phyloP scores from a whole-genome alignment of 305 asterid species.

The Solanum hybrid region DNA sequence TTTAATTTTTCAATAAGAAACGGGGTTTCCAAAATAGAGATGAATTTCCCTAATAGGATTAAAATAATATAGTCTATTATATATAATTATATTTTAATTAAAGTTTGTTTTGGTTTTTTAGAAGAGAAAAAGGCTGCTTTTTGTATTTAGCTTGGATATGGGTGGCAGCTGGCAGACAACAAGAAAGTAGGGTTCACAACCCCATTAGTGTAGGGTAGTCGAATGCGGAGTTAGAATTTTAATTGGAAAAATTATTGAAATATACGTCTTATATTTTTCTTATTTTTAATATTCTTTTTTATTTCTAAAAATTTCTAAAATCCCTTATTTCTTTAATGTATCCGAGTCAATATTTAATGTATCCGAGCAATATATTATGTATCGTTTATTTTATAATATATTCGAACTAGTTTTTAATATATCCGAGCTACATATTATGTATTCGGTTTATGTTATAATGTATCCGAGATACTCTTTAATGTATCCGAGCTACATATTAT shows the following conservation, averaged over 20 bases:
- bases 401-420: too few species aligned
- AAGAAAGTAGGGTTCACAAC: background rate
- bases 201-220: background rate
- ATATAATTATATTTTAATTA: background rate
- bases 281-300: rapidly evolving
- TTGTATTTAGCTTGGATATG: background rate
- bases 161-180: background rate
- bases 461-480: too few species aligned
- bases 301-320: too few species aligned
- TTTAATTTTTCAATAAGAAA: background rate
- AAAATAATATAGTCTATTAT: background rate
- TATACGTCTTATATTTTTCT: too few species aligned
- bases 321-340: too few species aligned
- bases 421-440: too few species aligned
- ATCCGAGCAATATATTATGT: too few species aligned
- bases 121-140: background rate
- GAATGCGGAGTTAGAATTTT: background rate
- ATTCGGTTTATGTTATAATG: too few species aligned
- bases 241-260: too few species aligned
- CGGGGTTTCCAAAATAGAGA: background rate
- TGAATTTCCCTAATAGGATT: background rate
- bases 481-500: too few species aligned
- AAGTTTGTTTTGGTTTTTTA: background rate
- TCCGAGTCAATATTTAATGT: too few species aligned
- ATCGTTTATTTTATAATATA: too few species aligned